Percentiles rank a stretch among this genome's conserved stretches.
phyloP scores from a whole-genome alignment of 1,284 basidiomycete genomes.

The Spongiforma sp. region DNA sequence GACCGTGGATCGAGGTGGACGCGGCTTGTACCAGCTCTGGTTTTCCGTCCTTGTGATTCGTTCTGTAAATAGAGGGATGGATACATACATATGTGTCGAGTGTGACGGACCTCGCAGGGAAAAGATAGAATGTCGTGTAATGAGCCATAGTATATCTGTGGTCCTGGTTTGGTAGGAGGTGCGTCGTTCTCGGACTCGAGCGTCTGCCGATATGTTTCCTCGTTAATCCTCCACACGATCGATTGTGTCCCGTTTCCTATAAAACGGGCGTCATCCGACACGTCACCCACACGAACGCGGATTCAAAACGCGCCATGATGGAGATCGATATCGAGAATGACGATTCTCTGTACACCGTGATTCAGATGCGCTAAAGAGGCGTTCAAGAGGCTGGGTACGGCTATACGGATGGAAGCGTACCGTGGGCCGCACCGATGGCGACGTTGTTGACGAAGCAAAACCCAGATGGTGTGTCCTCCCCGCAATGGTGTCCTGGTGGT shows the following conservation, averaged over 20 bases:
- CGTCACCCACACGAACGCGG: background rate
- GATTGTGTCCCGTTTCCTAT: slow-evolving; percentile 81
- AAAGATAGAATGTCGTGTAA: slow-evolving; percentile 86
- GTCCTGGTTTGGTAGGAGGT: slow-evolving; percentile 2
- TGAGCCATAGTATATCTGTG: slow-evolving; percentile 18
- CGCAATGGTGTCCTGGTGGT: slow-evolving; percentile 93
- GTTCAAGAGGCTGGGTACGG: background rate
- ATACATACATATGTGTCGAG: background rate
- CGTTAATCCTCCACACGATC: slow-evolving; percentile 91
- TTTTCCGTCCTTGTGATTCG: slow-evolving; percentile 75
- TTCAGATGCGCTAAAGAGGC: slow-evolving; percentile 70
- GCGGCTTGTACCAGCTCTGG: slow-evolving; percentile 82
- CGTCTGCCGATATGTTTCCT: slow-evolving; percentile 78
- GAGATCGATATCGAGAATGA: slow-evolving; percentile 94
- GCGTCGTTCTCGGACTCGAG: slow-evolving; percentile 54
- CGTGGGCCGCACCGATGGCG: slow-evolving; percentile 88
- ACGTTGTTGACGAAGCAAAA: slow-evolving; percentile 94
- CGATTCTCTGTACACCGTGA: slow-evolving; percentile 79
- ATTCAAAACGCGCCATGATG: slow-evolving; percentile 72
- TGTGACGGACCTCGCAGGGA: slow-evolving; percentile 80
- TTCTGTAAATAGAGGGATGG: slow-evolving; percentile 6
- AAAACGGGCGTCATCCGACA: background rate
- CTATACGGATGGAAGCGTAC: slow-evolving; percentile 43
- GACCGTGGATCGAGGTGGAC: slow-evolving; percentile 78
- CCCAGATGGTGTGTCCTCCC: slow-evolving; percentile 86